Evolutionary conservation across 228 moss, liverwort and hornwort genomes (phyloP), one percentile per base, ranked within the genome.

Genomic region (Sphagnum magellanicum): DNA sequence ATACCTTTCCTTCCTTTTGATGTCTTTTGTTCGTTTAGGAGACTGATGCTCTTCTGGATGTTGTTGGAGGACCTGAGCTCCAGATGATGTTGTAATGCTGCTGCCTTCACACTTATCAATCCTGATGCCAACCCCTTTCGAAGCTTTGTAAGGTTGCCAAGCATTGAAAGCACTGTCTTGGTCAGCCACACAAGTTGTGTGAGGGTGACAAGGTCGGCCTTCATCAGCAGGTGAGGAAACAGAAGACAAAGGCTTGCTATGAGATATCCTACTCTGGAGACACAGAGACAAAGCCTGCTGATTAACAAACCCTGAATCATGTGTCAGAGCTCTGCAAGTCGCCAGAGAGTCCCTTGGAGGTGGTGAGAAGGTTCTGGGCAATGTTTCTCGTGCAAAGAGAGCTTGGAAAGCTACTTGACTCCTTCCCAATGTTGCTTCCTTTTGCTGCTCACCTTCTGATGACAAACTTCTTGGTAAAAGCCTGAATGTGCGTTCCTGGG

Each of bases 321-420:
- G 55, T 17, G 65, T 14, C 6, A 63, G 48, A 65, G 55, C 14
- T 50, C 65, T 59, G 48, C 53, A 32, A 10, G 16, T 55, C 9
- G 52, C 72, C 9, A 8, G n/a, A 65, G 64, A 49, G 12, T 72
- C 48, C 5, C 53, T 73, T 10, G 81, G 78, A 11, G 86, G 80
- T 57, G 86, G 86, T 1, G 86, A 86, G 61, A 86, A 86, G 9
- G 78, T 82, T 61, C 86, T 69, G 1, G 86, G 86, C 0, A 86
- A 53, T 16, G 86, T 80, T 10, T 68, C 78, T n/a, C 73, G 86
- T 53, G 75, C 78, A 69, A 86, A 86, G 4, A 86, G 76, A 67
- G 86, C 86, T 62, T 70, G 86, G 6, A 86, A 86, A 17, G 86
- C 86, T 4, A 86, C 76, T 68, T 83, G 86, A 49, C 86, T 67